phyloP scores from a whole-genome alignment of 1,139 yeast species.

The Sugiyamaella pinicola region DNA sequence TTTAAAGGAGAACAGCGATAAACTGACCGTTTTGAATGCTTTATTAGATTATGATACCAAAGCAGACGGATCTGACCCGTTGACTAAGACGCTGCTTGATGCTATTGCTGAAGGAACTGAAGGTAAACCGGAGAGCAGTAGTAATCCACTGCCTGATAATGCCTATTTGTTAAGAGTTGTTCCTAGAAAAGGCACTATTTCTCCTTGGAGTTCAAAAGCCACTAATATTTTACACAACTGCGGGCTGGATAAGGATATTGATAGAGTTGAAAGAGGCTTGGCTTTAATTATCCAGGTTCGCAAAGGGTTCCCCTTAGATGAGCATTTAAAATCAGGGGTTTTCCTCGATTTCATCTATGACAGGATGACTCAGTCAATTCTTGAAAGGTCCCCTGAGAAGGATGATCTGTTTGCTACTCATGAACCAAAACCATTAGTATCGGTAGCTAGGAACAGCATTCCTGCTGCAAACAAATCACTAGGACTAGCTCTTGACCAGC shows the following conservation, averaged over 20 bases:
- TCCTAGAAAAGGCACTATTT: conserved; percentile 94
- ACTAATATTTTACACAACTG: conserved; percentile 90
- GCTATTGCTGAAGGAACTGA: conserved; percentile 31
- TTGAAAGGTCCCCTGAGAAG: conserved; percentile 61
- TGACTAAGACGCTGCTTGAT: conserved; percentile 52
- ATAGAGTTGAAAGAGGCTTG: conserved; percentile 88
- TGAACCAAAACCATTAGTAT: conserved; percentile 81
- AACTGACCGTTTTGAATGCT: conserved; percentile 51
- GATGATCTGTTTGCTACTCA: conserved; percentile 78
- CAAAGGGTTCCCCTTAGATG: conserved; percentile 64
- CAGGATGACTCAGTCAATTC: conserved; percentile 81
- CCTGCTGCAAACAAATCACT: conserved; percentile 75
- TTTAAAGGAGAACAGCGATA: conserved; percentile 42
- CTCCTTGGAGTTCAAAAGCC: conserved; percentile 99
- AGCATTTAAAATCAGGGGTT: conserved; percentile 53
- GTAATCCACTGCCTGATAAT: conserved; percentile 49
- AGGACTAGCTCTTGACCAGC: conserved; percentile 90
- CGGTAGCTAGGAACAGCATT: conserved; percentile 61
- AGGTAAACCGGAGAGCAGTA: conserved; percentile 21
- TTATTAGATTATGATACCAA: conserved; percentile 77
- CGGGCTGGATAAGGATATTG: conserved; percentile 70
- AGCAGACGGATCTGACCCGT: conserved; percentile 55
- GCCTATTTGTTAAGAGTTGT: conserved; percentile 70
- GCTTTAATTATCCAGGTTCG: conserved; percentile 71
- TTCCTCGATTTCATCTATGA: conserved; percentile 78